Conservation (phyloP, 805 yeast genomes). For the Starmerella floris region DNA sequence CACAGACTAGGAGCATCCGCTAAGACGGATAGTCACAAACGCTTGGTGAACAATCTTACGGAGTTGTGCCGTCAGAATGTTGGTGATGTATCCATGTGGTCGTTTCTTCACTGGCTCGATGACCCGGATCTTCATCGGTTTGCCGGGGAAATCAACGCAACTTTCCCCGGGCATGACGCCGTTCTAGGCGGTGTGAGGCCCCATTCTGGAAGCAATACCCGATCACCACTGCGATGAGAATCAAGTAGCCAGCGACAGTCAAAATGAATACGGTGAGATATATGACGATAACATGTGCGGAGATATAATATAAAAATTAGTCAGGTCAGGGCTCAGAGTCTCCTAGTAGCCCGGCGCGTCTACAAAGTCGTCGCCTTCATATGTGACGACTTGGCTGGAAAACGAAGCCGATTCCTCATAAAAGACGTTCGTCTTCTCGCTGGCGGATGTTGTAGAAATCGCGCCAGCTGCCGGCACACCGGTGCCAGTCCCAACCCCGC, state of each 20-base stretch:
- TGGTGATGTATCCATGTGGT: conserved; percentile 28
- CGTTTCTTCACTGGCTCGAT: conserved; percentile 19
- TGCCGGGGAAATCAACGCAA: conserved; percentile 7
- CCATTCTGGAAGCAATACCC: neutral
- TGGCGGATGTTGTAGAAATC: too few relatives aligned
- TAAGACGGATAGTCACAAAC: neutral
- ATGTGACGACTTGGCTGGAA: neutral
- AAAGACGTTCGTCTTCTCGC: too few relatives aligned
- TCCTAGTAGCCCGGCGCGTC: conserved; percentile 16
- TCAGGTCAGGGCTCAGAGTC: too few relatives aligned
- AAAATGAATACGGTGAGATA: neutral
- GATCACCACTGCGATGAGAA: too few relatives aligned
- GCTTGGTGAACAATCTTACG: neutral
- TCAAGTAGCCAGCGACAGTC: neutral
- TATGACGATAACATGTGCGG: too few relatives aligned
- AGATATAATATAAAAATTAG: too few relatives aligned
- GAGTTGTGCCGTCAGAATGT: conserved; percentile 20
- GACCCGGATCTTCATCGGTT: conserved; percentile 1
- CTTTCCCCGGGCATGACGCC: conserved; percentile 17
- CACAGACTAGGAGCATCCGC: neutral
- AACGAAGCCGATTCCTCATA: too few relatives aligned
- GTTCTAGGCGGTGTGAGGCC: conserved; percentile 5
- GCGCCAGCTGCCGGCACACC: too few relatives aligned
- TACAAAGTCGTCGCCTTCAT: conserved; percentile 17
- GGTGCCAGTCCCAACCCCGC: too few relatives aligned